These are phyloP conservation scores for Limonium bicolor DNA, from an alignment of 148 eudicot species.

Conservation along the genomic window DNA sequence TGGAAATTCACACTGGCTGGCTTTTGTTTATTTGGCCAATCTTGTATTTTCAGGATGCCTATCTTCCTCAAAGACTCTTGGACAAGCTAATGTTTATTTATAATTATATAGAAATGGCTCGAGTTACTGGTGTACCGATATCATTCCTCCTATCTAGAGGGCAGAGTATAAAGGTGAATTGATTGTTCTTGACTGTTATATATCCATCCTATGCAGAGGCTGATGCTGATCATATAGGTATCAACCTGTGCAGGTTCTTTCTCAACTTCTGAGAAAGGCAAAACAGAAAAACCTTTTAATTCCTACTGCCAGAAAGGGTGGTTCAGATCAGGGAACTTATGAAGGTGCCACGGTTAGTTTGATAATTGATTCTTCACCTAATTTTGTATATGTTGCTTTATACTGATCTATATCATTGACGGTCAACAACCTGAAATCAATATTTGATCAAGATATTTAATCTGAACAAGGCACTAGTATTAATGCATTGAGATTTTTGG, in stretches of 20 bases:
- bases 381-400: too few species aligned
- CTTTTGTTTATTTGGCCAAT: too few species aligned
- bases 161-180: constrained; percentile 86
- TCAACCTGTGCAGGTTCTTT: constrained; percentile 57
- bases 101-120: constrained; percentile 99
- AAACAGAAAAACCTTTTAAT: constrained; percentile 80
- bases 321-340: constrained; percentile 86
- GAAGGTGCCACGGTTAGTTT: constrained; percentile 99
- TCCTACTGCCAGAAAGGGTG: constrained; percentile 84
- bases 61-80: constrained; percentile 95
- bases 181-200: neutral
- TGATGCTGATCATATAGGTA: neutral
- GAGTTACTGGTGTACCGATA: constrained; percentile 98
- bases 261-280: constrained; percentile 94
- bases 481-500: too few species aligned
- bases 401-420: too few species aligned
- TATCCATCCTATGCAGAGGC: neutral
- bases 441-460: too few species aligned
- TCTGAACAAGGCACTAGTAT: too few species aligned
- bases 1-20: too few species aligned
- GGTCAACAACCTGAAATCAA: too few species aligned
- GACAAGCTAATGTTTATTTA: constrained; percentile 96
- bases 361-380: neutral
- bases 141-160: constrained; percentile 98
- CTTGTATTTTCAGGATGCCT: constrained; percentile 91